Evolutionary conservation across 208 protist genomes (phyloP).

Genomic region (Herpetomonas tarakana): DNA sequence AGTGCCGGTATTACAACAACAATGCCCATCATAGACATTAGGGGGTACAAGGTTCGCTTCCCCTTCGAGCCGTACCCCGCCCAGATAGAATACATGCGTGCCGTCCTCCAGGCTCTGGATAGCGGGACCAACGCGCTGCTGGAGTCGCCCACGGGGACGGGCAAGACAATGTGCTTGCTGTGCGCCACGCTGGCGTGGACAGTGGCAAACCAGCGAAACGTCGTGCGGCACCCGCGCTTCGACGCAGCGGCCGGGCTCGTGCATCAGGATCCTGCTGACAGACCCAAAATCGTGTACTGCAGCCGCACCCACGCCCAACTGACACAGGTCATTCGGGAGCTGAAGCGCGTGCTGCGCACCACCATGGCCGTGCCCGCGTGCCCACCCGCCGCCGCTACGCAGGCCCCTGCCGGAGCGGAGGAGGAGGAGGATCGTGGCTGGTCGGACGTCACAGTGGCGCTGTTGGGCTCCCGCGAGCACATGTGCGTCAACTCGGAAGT

Average conservation of each 20-base stretch:
- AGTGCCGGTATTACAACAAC: too few relatives aligned
- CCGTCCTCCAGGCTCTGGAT: constrained; percentile 89
- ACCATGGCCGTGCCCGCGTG: not conserved
- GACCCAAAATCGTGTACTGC: constrained; percentile 89
- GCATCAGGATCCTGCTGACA: not conserved
- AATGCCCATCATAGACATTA: constrained; percentile 40
- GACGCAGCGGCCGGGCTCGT: not conserved
- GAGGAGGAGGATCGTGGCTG: not conserved
- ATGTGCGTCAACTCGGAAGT: constrained; percentile 95
- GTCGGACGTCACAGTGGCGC: constrained; percentile 57
- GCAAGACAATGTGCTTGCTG: constrained; percentile 98
- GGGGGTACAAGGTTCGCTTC: constrained; percentile 68
- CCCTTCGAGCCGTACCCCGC: constrained; percentile 93
- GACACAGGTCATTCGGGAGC: constrained; percentile 95
- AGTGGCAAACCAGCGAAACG: not conserved
- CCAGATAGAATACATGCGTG: constrained; percentile 95
- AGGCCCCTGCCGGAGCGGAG: not conserved
- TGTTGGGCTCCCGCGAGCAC: constrained; percentile 96
- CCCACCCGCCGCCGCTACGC: not conserved
- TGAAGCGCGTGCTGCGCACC: constrained; percentile 91
- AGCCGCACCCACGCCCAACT: constrained; percentile 99
- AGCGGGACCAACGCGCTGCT: constrained; percentile 89
- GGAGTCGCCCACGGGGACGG: constrained; percentile 97
- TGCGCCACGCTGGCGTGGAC: constrained; percentile 94
- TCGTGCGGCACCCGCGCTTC: constrained; percentile 4